A percentile compares a stretch with the other conserved stretches of the same genome.
These are phyloP conservation scores for Hyaloscypha finlandica DNA, from an alignment of 495 filamentous ascomycete species.

Conservation along the genomic window DNA sequence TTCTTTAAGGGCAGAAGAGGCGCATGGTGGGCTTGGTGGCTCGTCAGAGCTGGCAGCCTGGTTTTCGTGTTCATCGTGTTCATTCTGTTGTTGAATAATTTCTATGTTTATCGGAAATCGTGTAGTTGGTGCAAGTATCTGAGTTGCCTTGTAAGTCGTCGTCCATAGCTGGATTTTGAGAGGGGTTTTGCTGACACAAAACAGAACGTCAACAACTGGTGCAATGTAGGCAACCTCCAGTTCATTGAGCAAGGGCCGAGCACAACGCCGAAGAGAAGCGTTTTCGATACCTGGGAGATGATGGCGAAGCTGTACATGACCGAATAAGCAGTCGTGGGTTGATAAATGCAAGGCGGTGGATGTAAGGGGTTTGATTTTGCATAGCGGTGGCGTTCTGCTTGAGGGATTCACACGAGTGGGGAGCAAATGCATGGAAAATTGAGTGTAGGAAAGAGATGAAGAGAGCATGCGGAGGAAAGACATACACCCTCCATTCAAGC, in stretches of 20 bases:
- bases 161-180: neutral
- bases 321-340: neutral
- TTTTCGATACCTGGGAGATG: slow-evolving; percentile 32
- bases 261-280: slow-evolving; percentile 33
- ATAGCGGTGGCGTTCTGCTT: slow-evolving; percentile 30
- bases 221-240: slow-evolving; percentile 61
- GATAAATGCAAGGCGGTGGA: neutral
- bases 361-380: slow-evolving; percentile 19
- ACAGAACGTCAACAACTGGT: slow-evolving; percentile 78
- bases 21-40: slow-evolving; percentile 98
- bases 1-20: slow-evolving; percentile 93
- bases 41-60: slow-evolving; percentile 78
- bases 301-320: slow-evolving; percentile 17
- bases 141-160: slow-evolving; percentile 79
- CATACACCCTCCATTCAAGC: neutral
- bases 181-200: slow-evolving; percentile 32
- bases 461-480: neutral
- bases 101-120: slow-evolving; percentile 74
- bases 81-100: slow-evolving; percentile 83
- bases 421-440: neutral
- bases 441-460: slow-evolving; percentile 6
- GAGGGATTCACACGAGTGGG: neutral
- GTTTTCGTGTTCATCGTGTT: slow-evolving; percentile 78
- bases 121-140: slow-evolving; percentile 94
- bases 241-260: slow-evolving; percentile 26